Conservation (phyloP, 2,329 filamentous ascomycete genomes). For the Alternaria solani region DNA sequence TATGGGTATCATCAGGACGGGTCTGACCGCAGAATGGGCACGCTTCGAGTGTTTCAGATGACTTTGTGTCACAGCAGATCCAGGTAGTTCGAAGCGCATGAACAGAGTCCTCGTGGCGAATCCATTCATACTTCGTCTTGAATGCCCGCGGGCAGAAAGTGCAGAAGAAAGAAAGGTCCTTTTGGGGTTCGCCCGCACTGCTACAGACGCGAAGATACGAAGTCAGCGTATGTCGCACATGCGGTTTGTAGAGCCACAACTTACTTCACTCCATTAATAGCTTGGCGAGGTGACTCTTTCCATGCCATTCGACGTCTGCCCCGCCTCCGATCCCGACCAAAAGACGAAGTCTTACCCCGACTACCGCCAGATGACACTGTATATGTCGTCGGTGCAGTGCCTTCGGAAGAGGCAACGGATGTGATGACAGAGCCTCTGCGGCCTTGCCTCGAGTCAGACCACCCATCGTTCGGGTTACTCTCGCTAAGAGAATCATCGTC, state of each 20-base stretch:
- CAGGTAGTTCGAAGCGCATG: constrained; percentile 50
- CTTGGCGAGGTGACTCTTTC: constrained; percentile 42
- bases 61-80: constrained; percentile 47
- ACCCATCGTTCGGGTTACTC: constrained; percentile 32
- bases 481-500: constrained; percentile 32
- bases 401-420: constrained; percentile 44
- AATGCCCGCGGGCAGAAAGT: constrained; percentile 49
- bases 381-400: constrained; percentile 43
- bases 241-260: neutral
- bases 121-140: constrained; percentile 50
- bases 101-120: constrained; percentile 49
- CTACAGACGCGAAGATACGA: neutral
- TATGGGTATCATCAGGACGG: constrained; percentile 44
- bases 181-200: too few species aligned
- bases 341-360: constrained; percentile 46
- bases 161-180: constrained; percentile 40
- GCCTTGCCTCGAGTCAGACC: constrained; percentile 33
- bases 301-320: constrained; percentile 48
- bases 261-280: constrained; percentile 39
- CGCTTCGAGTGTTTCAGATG: constrained; percentile 27
- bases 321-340: constrained; percentile 44
- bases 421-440: constrained; percentile 41
- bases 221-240: neutral
- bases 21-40: constrained; percentile 46
- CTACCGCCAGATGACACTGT: constrained; percentile 43